A percentile compares a stretch with the other conserved stretches of the same genome.
Conservation (phyloP, 345 rosid genomes). For the Jatropha curcas region DNA sequence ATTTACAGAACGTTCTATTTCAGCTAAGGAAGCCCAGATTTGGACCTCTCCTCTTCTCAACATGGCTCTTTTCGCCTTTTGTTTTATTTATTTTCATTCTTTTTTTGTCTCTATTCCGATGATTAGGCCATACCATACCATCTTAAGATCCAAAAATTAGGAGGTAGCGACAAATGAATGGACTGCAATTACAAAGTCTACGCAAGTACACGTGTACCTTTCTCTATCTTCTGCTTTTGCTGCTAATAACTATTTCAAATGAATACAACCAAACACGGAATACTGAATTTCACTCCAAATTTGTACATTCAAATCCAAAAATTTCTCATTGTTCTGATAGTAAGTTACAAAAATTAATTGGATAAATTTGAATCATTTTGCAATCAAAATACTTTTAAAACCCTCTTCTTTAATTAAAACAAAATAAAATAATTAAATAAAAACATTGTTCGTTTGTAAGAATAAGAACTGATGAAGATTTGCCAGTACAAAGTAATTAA, state of each 20-base stretch:
- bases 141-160: neutral
- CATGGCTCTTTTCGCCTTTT: neutral
- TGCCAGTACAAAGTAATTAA: no score
- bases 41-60: neutral
- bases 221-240: neutral
- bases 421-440: no score
- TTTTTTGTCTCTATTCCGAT: neutral
- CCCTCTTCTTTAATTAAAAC: no score
- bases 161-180: neutral
- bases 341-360: no score
- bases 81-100: neutral
- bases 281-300: neutral
- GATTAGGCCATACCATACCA: no score
- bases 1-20: conserved; percentile 16
- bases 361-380: no score
- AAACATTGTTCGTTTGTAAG: no score
- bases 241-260: neutral
- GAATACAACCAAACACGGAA: neutral
- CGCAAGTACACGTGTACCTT: neutral
- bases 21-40: neutral
- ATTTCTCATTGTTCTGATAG: no score
- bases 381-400: no score
- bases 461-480: no score
- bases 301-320: no score
- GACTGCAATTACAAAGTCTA: neutral